Conservation (phyloP, 345 rosid genomes). For the Hibiscus mutabilis region DNA sequence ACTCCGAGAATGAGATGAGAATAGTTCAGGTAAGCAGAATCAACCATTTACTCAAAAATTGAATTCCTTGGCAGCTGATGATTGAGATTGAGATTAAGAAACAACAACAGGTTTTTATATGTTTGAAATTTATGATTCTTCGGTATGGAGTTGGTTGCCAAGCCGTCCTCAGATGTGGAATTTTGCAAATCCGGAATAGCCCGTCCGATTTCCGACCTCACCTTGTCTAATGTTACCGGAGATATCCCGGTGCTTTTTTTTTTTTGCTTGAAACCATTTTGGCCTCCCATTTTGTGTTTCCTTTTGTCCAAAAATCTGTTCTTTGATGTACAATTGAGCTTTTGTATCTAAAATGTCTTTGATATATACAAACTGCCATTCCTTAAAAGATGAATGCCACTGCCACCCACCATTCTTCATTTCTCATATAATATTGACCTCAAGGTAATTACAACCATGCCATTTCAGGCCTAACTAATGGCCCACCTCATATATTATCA, state of each 20-base stretch:
- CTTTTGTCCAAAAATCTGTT: background rate
- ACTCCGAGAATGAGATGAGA: slow-evolving; percentile 47
- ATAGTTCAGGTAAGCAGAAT: background rate
- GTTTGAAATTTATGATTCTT: slow-evolving; percentile 2
- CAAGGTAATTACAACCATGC: no score
- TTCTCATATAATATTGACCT: no score
- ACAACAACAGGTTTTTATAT: background rate
- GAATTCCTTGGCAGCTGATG: slow-evolving; percentile 3
- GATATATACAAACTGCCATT: slow-evolving; percentile 13
- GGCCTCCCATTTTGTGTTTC: background rate
- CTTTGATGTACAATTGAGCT: slow-evolving; percentile 23
- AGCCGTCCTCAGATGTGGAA: background rate
- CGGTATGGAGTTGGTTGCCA: slow-evolving; percentile 5
- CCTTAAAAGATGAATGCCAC: background rate
- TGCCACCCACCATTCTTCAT: no score
- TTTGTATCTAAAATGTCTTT: slow-evolving; percentile 24
- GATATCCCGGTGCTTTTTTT: background rate
- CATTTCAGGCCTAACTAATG: no score
- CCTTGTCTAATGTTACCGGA: slow-evolving; percentile 3
- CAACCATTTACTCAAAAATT: slow-evolving; percentile 1
- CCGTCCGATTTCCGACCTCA: background rate
- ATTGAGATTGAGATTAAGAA: background rate
- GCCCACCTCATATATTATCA: no score
- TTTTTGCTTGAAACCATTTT: background rate
- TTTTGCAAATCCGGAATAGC: slow-evolving; percentile 19